Conservation (phyloP, 441 rosid species). For the Pelargonium australe region DNA sequence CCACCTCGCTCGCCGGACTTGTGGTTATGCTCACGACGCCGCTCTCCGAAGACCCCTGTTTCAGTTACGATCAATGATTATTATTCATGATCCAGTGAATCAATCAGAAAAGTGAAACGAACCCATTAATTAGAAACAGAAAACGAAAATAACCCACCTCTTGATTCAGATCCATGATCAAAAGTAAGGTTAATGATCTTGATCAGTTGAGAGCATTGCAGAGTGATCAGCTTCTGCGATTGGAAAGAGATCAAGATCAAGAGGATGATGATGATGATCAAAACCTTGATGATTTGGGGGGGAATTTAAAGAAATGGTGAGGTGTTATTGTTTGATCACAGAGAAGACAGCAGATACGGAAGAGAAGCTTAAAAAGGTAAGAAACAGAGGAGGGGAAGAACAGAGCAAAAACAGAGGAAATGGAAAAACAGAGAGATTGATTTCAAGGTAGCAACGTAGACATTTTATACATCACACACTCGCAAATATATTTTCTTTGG, state of each 20-base stretch:
- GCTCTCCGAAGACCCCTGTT: constrained; percentile 31
- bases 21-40: too few relatives aligned
- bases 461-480: neutral
- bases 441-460: neutral
- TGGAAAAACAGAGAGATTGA: neutral
- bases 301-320: neutral
- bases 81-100: too few relatives aligned
- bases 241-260: neutral
- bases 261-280: neutral
- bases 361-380: too few relatives aligned
- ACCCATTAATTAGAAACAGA: neutral
- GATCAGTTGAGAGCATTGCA: neutral
- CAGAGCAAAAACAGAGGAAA: too few relatives aligned
- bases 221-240: too few relatives aligned
- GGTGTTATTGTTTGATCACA: neutral
- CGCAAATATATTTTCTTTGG: neutral
- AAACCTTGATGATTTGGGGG: neutral
- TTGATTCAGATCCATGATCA: constrained; percentile 18
- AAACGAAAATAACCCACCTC: constrained; percentile 12
- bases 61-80: neutral
- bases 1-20: neutral
- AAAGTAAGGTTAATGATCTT: neutral
- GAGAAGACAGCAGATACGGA: too few relatives aligned
- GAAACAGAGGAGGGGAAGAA: neutral
- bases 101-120: neutral